Conservation (phyloP, 352 stramenopile species). For the Globisporangium cylindrosporum region DNA sequence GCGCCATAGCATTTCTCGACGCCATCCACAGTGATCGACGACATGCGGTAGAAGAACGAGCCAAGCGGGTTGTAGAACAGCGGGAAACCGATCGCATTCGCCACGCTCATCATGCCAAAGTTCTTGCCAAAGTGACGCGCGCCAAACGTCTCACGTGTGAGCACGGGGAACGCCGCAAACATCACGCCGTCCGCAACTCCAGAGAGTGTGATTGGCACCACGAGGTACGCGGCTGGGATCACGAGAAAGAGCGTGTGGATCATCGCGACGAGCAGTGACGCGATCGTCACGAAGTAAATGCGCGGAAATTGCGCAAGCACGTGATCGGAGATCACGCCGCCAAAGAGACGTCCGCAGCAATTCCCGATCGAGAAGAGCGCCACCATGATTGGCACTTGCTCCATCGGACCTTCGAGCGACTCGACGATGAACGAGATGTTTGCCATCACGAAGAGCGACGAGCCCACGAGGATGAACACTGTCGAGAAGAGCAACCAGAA, state of each 20-base stretch:
- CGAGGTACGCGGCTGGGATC: slow-evolving; percentile 35
- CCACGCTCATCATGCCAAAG: slow-evolving; percentile 71
- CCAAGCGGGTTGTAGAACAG: slow-evolving; percentile 68
- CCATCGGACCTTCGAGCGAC: slow-evolving; percentile 36
- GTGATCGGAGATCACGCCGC: slow-evolving; percentile 60
- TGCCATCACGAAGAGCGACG: slow-evolving; percentile 73
- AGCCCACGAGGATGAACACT: slow-evolving; percentile 71
- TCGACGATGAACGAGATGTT: slow-evolving; percentile 83
- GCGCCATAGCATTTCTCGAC: slow-evolving; percentile 51
- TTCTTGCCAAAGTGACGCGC: slow-evolving; percentile 75
- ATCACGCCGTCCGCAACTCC: slow-evolving; percentile 71
- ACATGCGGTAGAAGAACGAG: slow-evolving; percentile 54
- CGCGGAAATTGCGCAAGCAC: slow-evolving; percentile 46
- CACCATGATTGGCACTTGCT: slow-evolving; percentile 65
- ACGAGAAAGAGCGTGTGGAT: slow-evolving; percentile 61
- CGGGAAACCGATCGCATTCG: slow-evolving; percentile 70
- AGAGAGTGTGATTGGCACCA: slow-evolving; percentile 54
- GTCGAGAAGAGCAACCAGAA: slow-evolving; percentile 74
- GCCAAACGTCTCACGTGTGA: slow-evolving; percentile 72
- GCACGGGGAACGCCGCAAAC: slow-evolving; percentile 65
- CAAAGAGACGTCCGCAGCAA: slow-evolving; percentile 46
- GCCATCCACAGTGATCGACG: slow-evolving; percentile 31
- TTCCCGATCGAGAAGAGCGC: slow-evolving; percentile 72
- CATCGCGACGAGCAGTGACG: slow-evolving; percentile 51
- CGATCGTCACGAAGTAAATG: slow-evolving; percentile 57